Conservation (phyloP, 169 alveolate species). For the Eimeria sp. region DNA sequence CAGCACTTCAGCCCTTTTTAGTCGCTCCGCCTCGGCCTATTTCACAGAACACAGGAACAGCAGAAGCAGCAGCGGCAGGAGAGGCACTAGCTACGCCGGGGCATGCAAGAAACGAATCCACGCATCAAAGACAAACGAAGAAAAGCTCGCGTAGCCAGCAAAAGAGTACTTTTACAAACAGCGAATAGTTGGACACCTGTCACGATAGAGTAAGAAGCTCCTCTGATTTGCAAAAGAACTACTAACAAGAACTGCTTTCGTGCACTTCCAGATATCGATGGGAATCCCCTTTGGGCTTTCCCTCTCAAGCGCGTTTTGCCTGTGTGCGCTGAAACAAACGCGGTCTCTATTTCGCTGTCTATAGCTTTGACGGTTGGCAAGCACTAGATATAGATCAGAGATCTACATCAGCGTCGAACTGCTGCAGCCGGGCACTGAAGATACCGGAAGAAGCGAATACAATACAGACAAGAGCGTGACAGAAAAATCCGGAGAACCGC, state of each 20-base stretch:
- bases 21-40: conserved; percentile 97
- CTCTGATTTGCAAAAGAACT: background rate
- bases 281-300: background rate
- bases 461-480: background rate
- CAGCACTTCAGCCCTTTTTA: conserved; percentile 95
- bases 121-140: background rate
- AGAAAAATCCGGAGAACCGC: background rate
- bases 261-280: background rate
- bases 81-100: background rate
- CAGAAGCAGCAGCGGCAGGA: conserved; percentile 41
- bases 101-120: background rate
- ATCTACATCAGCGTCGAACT: background rate
- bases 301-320: background rate
- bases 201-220: background rate
- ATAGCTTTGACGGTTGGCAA: too few species aligned
- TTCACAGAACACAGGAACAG: conserved; percentile 29
- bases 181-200: background rate
- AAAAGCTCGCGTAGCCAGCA: background rate
- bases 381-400: background rate
- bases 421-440: background rate
- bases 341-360: too few species aligned
- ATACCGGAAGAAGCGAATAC: background rate
- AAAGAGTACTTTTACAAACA: background rate
- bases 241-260: background rate
- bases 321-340: background rate